Percentiles rank a stretch among this genome's conserved stretches.
phyloP scores from a whole-genome alignment of 768 basidiomycete genomes.

The Tulasnella sp. region DNA sequence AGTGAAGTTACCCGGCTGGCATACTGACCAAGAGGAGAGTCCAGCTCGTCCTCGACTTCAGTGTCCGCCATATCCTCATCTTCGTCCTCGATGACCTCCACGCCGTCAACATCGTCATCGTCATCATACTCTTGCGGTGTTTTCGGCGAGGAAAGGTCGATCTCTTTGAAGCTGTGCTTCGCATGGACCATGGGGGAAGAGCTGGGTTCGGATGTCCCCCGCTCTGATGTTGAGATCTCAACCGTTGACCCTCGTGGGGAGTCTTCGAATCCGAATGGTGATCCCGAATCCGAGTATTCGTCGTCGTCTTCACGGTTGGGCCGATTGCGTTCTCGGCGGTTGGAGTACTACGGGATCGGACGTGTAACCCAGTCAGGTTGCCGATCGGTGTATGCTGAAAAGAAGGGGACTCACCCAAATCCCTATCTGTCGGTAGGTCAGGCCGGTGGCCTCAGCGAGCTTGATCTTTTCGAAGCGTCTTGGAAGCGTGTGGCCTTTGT shows the following conservation, averaged over 20 bases:
- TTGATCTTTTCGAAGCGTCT: slow-evolving; percentile 10
- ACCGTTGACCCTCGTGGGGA: neutral
- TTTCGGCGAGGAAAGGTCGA: neutral
- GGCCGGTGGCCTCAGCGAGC: slow-evolving; percentile 3
- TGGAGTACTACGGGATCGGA: slow-evolving; percentile 7
- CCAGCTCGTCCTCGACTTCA: neutral
- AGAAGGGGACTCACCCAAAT: slow-evolving; percentile 8
- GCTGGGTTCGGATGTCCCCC: neutral
- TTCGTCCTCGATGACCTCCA: neutral
- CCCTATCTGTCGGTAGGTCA: slow-evolving; percentile 13
- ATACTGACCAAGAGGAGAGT: neutral
- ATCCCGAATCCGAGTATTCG: neutral
- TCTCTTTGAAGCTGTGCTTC: neutral
- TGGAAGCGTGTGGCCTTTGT: slow-evolving; percentile 7
- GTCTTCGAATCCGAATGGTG: neutral
- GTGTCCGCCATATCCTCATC: neutral
- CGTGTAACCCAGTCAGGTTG: neutral
- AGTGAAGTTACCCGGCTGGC: neutral
- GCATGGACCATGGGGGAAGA: neutral
- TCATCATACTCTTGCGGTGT: neutral
- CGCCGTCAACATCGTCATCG: neutral
- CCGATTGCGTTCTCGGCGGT: slow-evolving; percentile 10
- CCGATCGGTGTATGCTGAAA: neutral
- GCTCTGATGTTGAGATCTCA: neutral
- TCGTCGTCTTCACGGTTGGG: neutral